phyloP scores from a whole-genome alignment of 352 stramenopile species.

The Nothophytophthora sp. region DNA sequence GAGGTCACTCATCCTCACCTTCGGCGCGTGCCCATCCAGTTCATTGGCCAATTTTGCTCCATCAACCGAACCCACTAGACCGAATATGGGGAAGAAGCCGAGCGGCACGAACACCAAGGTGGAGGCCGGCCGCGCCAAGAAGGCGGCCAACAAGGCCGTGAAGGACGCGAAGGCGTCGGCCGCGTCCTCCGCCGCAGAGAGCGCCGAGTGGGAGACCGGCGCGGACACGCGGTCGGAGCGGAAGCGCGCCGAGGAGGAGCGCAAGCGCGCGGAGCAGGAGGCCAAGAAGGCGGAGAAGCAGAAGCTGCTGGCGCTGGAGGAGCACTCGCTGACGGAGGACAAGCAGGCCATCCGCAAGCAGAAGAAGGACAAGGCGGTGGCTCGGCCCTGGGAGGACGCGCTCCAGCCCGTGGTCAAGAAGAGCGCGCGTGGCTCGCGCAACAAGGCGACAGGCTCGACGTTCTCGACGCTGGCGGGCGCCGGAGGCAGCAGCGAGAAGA shows the following conservation, averaged over 20 bases:
- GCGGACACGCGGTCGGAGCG: conserved; percentile 44
- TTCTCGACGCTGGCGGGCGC: conserved; percentile 19
- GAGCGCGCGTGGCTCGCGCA: conserved; percentile 57
- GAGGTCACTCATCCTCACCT: too few species aligned
- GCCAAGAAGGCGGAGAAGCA: conserved; percentile 77
- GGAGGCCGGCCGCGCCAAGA: conserved; percentile 73
- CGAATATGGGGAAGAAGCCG: conserved; percentile 54
- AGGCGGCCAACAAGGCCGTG: conserved; percentile 47
- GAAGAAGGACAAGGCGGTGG: conserved; percentile 67
- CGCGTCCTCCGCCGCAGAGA: conserved; percentile 37
- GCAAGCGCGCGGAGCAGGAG: conserved; percentile 59
- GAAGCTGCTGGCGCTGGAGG: conserved; percentile 66
- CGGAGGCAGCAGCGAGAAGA: conserved; percentile 36
- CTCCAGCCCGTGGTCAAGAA: conserved; percentile 65
- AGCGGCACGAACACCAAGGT: conserved; percentile 70
- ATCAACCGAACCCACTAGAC: too few species aligned
- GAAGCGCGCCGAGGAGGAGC: conserved; percentile 56
- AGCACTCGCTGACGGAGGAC: conserved; percentile 59
- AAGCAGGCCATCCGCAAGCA: conserved; percentile 68
- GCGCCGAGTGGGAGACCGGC: conserved; percentile 63
- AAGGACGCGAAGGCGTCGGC: conserved; percentile 63
- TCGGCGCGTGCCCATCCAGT: too few species aligned
- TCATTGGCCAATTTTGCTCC: too few species aligned
- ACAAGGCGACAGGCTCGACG: conserved; percentile 25
- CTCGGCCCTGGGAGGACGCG: conserved; percentile 72